Percentiles rank a stretch among this genome's conserved stretches.
phyloP scores from a whole-genome alignment of 495 filamentous ascomycete species.

The Astrothelium macrocarpum region DNA sequence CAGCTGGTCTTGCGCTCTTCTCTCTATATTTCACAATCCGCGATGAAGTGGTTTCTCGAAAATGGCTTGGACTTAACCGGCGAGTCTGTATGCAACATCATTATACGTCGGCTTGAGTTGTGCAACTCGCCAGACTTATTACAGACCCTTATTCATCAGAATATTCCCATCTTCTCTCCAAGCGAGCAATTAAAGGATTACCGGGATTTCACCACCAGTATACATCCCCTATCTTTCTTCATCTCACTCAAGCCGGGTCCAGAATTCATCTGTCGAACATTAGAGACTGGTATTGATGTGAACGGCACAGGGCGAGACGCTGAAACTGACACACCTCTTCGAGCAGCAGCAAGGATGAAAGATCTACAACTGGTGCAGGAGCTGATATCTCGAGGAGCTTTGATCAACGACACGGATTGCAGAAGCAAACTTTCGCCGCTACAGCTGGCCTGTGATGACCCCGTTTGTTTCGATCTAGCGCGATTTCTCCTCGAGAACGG shows the following conservation, averaged over 20 bases:
- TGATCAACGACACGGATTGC: neutral
- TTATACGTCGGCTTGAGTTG: neutral
- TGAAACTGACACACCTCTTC: neutral
- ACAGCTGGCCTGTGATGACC: neutral
- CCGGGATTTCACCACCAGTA: neutral
- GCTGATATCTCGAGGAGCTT: neutral
- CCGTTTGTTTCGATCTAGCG: neutral
- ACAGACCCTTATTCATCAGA: neutral
- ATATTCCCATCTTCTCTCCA: neutral
- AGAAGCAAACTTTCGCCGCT: neutral
- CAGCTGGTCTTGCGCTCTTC: neutral
- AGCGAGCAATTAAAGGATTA: neutral
- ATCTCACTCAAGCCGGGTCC: neutral
- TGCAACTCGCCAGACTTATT: neutral
- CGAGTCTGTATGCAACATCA: neutral
- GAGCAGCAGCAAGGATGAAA: neutral
- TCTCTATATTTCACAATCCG: neutral
- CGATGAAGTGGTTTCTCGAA: neutral
- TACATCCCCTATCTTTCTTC: neutral
- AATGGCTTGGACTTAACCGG: neutral
- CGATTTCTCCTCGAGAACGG: neutral
- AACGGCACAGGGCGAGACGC: neutral
- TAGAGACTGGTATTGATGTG: conserved; percentile 1
- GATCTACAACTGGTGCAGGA: neutral
- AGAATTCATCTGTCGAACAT: neutral